Evolutionary conservation across 2,329 filamentous ascomycete species (phyloP), one percentile per base, ranked within the genome.

Genomic region (Davidsoniella virescens): DNA sequence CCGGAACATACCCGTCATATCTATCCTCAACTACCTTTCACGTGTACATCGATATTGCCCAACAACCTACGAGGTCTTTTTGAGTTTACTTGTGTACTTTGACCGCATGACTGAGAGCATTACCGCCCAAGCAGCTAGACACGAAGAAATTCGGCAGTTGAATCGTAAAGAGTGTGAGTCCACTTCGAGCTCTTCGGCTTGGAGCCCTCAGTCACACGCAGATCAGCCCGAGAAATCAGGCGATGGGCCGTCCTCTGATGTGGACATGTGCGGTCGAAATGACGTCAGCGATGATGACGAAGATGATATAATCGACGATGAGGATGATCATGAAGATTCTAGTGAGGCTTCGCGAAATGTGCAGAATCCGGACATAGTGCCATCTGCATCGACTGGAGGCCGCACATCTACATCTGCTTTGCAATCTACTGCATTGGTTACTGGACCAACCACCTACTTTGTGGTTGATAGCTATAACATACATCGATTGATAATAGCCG

Each of bases 401-500:
- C 29, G 29, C 29, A 12, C 4, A 12, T 33, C 29, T 33, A 12
- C 4, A 12, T 33, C 29, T 33, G 2, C 8, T 33, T 33, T 33
- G 29, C 29, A 54, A 46, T 42, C 6, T 63, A 63, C 17, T 61
- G 61, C 37, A 54, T 26, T 33, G 44, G 33, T 48, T 41, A 14
- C 20, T 16, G 47, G 39, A 16, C 16, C 47, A 16, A 16, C 71
- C 4, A 76, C 74, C 7, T 78, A 76, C 53, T 96, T 98, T 62
- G 90, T 96, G 39, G 92, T 96, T 9, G 92, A 98, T 67, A 96
- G 92, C 67, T 98, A 92, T 70, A 98, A 98, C 66, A 96, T 98
- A 56, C 92, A 98, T 63, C 81, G 92, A 50, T 71, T 98, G 50
- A 88, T 96, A 50, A 98, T 98, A 62, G 87, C 92, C 2, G 92